Evolutionary conservation across 2,329 filamentous ascomycete species (phyloP), one percentile per base, ranked within the genome.

Genomic region (Cryphonectria parasitica): DNA sequence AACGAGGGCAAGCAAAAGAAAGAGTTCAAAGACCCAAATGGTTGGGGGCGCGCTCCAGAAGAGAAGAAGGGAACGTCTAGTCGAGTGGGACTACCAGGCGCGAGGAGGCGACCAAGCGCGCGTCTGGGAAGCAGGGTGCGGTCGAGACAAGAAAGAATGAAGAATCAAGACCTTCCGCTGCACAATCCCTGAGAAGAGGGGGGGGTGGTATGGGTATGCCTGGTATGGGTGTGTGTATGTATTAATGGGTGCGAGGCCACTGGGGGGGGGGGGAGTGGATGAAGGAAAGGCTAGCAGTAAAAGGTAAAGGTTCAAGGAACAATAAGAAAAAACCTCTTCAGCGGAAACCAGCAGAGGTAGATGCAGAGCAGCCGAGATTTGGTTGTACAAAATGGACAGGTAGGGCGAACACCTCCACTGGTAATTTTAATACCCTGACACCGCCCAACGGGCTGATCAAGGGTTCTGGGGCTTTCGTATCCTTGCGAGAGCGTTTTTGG

Each of bases 41-140:
- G 36, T 8, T 8, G 36, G 45, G 22, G 45, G 45, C 0, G 45
- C 15, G 45, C 22, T 49, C 45, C 45, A n/a, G 45, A n/a, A 49
- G 22, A 49, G 45, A 49, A 49, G 45, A 60, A 36, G 58, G 11
- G 13, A 39, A 25, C n/a, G 6, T 25, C 64, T 63, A 69, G 45
- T 34, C 64, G 62, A 69, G 71, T 68, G 66, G 63, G 61, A 72
- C 68, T 60, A 36, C 63, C 67, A 72, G 69, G 66, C 71, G 71
- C 71, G 71, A 68, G 66, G 70, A 73, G 74, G 67, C 72, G 65
- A 73, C 62, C 79, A 80, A 79, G 79, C 80, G 79, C 80, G 79
- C 78, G 79, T 79, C 77, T 80, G 77, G 36, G 72, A 64, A 31
- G 67, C 49, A 67, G 67, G 25, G 61, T 34, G 65, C 54, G 15